Percentiles rank a stretch among this genome's conserved stretches.
phyloP scores from a whole-genome alignment of 1,139 yeast genomes.

The Barnettozyma hawaiiensis region DNA sequence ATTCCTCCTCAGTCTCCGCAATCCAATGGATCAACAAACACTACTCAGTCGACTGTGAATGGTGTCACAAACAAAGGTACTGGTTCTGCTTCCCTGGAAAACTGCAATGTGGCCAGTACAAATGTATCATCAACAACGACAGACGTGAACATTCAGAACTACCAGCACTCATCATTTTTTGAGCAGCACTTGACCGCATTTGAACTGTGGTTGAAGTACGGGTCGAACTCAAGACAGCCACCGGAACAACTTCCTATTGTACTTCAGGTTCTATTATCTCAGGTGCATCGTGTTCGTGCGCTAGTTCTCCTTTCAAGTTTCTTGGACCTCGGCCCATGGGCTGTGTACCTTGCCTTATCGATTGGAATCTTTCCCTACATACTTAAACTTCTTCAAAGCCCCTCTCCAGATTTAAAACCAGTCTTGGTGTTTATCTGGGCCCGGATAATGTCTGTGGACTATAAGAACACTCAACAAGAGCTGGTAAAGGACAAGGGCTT shows the following conservation, averaged over 20 bases:
- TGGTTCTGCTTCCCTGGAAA: background rate
- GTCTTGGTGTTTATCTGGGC: conserved; percentile 97
- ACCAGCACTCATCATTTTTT: conserved; percentile 88
- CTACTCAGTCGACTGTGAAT: background rate
- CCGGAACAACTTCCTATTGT: conserved; percentile 96
- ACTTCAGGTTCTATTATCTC: conserved; percentile 85
- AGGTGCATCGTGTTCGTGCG: conserved; percentile 89
- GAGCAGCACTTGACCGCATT: conserved; percentile 96
- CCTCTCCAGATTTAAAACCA: conserved; percentile 93
- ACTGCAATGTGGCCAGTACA: background rate
- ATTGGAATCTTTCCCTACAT: conserved; percentile 97
- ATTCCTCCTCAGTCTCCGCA: conserved; percentile 14
- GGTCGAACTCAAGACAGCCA: conserved; percentile 75
- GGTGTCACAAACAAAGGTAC: background rate
- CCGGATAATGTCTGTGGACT: conserved; percentile 92
- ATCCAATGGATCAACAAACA: conserved; percentile 4
- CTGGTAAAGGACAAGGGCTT: conserved; percentile 88
- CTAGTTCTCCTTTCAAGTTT: conserved; percentile 77
- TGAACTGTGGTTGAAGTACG: conserved; percentile 92
- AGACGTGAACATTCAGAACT: conserved; percentile 33
- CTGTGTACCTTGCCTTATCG: conserved; percentile 85
- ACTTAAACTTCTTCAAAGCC: conserved; percentile 81
- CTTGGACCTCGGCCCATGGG: conserved; percentile 95
- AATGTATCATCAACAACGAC: conserved; percentile 7
- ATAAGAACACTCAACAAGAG: conserved; percentile 85